phyloP scores from a whole-genome alignment of 1,139 yeast species.

The Candida buenavistaensis region DNA sequence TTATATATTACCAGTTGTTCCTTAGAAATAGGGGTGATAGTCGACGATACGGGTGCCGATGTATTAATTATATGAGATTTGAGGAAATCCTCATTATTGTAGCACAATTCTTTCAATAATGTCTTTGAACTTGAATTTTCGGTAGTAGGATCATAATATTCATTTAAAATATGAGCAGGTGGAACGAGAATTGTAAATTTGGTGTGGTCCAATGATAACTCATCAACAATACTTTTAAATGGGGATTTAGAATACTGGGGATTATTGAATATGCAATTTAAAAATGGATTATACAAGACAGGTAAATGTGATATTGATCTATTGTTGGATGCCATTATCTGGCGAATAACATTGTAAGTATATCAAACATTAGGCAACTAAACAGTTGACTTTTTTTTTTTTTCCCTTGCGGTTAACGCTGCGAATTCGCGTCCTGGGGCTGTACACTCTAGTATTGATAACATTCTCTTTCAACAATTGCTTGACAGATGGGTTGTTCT shows the following conservation, averaged over 20 bases:
- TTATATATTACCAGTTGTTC: constrained; percentile 46
- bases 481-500: too few species aligned
- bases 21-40: constrained; percentile 42
- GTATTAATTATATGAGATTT: constrained; percentile 64
- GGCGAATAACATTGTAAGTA: constrained; percentile 2
- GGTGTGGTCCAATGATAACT: constrained; percentile 40
- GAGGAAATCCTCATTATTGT: constrained; percentile 60
- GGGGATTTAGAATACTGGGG: constrained; percentile 55
- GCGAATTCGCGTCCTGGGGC: too few species aligned
- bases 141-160: constrained; percentile 52
- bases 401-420: too few species aligned
- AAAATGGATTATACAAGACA: constrained; percentile 58
- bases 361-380: too few species aligned
- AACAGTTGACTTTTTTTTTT: too few species aligned
- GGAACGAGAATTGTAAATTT: constrained; percentile 65
- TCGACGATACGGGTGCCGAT: constrained; percentile 31
- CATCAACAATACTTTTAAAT: constrained; percentile 46
- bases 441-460: too few species aligned
- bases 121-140: constrained; percentile 26
- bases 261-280: constrained; percentile 68
- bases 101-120: constrained; percentile 57
- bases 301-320: constrained; percentile 28
- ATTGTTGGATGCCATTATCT: constrained; percentile 10
- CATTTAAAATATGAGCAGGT: constrained; percentile 49
- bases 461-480: too few species aligned